Percentiles rank a stretch among this genome's conserved stretches.
Evolutionary conservation across 306 rosid species (phyloP).

Genomic region (Cicer arietinum): DNA sequence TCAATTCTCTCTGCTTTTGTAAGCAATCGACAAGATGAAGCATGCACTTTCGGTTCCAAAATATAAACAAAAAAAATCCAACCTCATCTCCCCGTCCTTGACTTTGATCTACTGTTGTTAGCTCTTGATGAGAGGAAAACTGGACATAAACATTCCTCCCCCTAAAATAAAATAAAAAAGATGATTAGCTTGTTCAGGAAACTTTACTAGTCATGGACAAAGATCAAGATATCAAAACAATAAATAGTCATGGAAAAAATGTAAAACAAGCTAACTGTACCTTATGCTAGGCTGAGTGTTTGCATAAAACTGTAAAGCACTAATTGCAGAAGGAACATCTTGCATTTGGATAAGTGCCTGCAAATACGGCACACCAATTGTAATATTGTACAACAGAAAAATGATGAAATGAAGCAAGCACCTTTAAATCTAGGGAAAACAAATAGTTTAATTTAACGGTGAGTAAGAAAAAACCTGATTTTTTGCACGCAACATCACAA

Average conservation of each 20-base stretch:
- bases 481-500: slow-evolving; percentile 99
- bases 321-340: slow-evolving; percentile 86
- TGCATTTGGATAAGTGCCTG: slow-evolving; percentile 99
- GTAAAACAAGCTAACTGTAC: slow-evolving; percentile 49
- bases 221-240: slow-evolving; percentile 32
- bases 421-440: slow-evolving; percentile 27
- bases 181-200: neutral
- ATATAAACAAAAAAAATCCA: slow-evolving; percentile 46
- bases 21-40: slow-evolving; percentile 33
- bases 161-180: slow-evolving; percentile 53
- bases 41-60: neutral
- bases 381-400: slow-evolving; percentile 27
- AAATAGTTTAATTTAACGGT: neutral
- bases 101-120: slow-evolving; percentile 92
- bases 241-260: neutral
- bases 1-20: slow-evolving; percentile 14
- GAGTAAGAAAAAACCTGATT: slow-evolving; percentile 77
- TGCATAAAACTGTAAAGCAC: slow-evolving; percentile 81
- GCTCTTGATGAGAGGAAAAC: slow-evolving; percentile 97
- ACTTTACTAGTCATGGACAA: slow-evolving; percentile 19
- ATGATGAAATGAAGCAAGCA: slow-evolving; percentile 21
- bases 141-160: slow-evolving; percentile 99
- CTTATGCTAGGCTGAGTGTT: slow-evolving; percentile 91
- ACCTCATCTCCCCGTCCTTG: slow-evolving; percentile 99
- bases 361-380: slow-evolving; percentile 29